phyloP scores from a whole-genome alignment of 306 rosid species.

The Rubus idaeus region DNA sequence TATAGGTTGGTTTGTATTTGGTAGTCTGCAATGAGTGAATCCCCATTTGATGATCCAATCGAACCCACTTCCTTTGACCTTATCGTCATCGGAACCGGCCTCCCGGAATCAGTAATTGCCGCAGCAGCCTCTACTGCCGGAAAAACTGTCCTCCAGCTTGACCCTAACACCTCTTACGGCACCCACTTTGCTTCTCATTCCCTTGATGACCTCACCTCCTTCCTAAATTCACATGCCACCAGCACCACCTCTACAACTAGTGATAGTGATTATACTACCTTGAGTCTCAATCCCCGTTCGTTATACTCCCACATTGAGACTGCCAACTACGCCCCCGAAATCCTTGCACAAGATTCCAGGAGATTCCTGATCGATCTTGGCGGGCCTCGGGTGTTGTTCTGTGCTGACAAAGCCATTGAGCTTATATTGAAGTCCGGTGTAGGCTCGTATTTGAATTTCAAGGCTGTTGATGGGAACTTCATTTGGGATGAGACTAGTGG shows the following conservation, averaged over 20 bases:
- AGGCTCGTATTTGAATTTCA: slow-evolving; percentile 64
- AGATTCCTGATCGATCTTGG: slow-evolving; percentile 66
- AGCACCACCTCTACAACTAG: slow-evolving; percentile 14
- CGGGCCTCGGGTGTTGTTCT: slow-evolving; percentile 69
- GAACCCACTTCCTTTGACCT: slow-evolving; percentile 77
- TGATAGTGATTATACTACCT: slow-evolving; percentile 27
- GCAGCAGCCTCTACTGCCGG: slow-evolving; percentile 72
- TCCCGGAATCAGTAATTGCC: slow-evolving; percentile 60
- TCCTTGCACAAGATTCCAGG: slow-evolving; percentile 50
- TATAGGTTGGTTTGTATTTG: neutral
- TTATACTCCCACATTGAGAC: slow-evolving; percentile 48
- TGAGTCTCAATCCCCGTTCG: slow-evolving; percentile 39
- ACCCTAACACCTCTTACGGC: slow-evolving; percentile 71
- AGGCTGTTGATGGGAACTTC: slow-evolving; percentile 65
- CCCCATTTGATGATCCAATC: slow-evolving; percentile 50
- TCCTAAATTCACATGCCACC: slow-evolving; percentile 49
- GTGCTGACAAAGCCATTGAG: slow-evolving; percentile 59
- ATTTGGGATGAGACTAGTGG: slow-evolving; percentile 49
- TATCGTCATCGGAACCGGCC: slow-evolving; percentile 74
- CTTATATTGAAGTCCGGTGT: slow-evolving; percentile 60
- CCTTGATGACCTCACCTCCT: slow-evolving; percentile 54
- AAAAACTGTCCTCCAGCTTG: slow-evolving; percentile 81
- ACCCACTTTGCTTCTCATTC: slow-evolving; percentile 65
- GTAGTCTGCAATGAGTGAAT: slow-evolving; percentile 43
- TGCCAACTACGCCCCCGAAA: slow-evolving; percentile 31